Evolutionary conservation across 1,284 basidiomycete genomes (phyloP).

Genomic region (Phylloporus sp.): DNA sequence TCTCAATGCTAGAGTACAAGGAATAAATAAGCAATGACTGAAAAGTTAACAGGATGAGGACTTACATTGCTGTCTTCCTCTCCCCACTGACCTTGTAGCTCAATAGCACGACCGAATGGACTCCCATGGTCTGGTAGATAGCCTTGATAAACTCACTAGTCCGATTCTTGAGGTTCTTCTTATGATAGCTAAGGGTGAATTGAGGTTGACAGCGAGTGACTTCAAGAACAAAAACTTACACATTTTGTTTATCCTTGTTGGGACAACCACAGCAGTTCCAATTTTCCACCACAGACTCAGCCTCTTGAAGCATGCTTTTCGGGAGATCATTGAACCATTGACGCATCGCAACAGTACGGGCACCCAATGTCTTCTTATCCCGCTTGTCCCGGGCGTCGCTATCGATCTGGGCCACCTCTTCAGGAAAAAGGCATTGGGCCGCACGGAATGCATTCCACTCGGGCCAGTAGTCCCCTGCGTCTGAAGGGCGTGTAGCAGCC

Average conservation of each 20-base stretch:
- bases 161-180: not conserved
- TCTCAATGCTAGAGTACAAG: not conserved
- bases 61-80: not conserved
- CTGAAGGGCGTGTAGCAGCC: not conserved
- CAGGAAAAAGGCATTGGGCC: not conserved
- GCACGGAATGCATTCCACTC: not conserved
- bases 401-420: not conserved
- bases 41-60: not conserved
- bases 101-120: not conserved
- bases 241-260: not conserved
- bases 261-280: not conserved
- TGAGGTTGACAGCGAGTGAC: not conserved
- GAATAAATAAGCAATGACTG: no score
- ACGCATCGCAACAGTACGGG: not conserved
- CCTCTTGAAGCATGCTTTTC: not conserved
- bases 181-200: not conserved
- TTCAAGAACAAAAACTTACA: not conserved
- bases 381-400: not conserved
- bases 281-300: not conserved
- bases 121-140: not conserved
- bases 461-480: not conserved
- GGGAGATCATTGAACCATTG: conserved; percentile 3
- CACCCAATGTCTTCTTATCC: not conserved
- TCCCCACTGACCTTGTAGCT: not conserved
- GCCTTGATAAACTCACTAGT: not conserved